phyloP scores from a whole-genome alignment of 2,329 filamentous ascomycete genomes.

The Aspergillus tamarii region DNA sequence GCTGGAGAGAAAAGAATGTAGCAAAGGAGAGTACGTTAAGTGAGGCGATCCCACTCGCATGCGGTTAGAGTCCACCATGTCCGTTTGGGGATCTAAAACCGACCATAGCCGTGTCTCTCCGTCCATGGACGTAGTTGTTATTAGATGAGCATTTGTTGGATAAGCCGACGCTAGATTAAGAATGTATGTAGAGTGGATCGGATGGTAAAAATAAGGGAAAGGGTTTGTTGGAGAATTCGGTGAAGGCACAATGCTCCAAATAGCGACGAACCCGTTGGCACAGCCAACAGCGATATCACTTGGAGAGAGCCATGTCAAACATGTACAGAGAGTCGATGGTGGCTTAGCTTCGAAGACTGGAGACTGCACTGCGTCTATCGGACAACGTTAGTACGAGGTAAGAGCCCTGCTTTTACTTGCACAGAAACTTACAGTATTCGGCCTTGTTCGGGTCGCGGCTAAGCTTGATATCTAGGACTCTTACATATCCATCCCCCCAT shows the following conservation, averaged over 20 bases:
- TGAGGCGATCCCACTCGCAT: constrained; percentile 53
- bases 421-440: constrained; percentile 36
- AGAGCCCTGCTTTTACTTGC: too few relatives aligned
- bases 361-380: constrained; percentile 46
- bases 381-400: background rate
- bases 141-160: constrained; percentile 55
- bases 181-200: constrained; percentile 42
- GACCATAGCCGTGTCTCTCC: constrained; percentile 61
- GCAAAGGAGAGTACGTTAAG: constrained; percentile 59
- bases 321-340: constrained; percentile 58
- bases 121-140: constrained; percentile 58
- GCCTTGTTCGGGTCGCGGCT: constrained; percentile 28
- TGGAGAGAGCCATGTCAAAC: constrained; percentile 60
- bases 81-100: constrained; percentile 50
- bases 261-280: constrained; percentile 59
- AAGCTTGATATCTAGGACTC: constrained; percentile 57
- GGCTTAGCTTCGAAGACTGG: constrained; percentile 56
- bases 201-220: constrained; percentile 41
- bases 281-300: constrained; percentile 59
- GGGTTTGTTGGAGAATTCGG: constrained; percentile 20
- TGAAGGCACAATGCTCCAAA: constrained; percentile 52
- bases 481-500: constrained; percentile 61
- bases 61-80: constrained; percentile 51
- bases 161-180: constrained; percentile 52
- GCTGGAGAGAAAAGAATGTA: constrained; percentile 56